Conservation (phyloP, 2,329 filamentous ascomycete genomes). For the Alternaria burnsii region DNA sequence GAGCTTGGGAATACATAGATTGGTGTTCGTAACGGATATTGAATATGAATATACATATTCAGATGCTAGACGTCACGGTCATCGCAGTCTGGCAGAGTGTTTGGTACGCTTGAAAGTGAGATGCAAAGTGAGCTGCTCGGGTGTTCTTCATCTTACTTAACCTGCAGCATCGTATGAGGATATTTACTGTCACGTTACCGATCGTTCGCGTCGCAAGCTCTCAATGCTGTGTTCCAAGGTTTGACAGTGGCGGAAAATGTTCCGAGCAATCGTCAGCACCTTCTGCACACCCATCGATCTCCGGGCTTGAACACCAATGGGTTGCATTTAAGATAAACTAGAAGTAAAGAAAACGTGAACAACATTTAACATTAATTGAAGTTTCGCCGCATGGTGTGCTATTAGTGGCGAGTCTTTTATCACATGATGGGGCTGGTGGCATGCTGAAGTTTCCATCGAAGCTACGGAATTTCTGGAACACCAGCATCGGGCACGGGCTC, state of each 20-base stretch:
- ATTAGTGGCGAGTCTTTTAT: conserved; percentile 4
- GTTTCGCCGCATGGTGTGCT: not conserved
- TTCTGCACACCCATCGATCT: not conserved
- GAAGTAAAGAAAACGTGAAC: not conserved
- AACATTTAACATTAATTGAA: not conserved
- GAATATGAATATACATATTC: not conserved
- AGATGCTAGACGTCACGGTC: not conserved
- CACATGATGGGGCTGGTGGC: conserved; percentile 13
- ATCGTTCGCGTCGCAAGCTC: not conserved
- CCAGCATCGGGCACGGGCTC: conserved; percentile 15
- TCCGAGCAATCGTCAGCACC: not conserved
- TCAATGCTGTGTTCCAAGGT: not conserved
- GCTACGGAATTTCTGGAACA: conserved; percentile 21
- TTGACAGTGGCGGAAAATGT: not conserved
- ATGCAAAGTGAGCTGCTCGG: not conserved
- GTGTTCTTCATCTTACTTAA: not conserved
- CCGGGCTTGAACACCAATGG: not conserved
- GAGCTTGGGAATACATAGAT: not conserved
- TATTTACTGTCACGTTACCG: not conserved
- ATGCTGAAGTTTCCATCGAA: conserved; percentile 15
- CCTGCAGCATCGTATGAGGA: not conserved
- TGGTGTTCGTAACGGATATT: not conserved
- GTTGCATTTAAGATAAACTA: not conserved
- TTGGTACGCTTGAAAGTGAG: not conserved
- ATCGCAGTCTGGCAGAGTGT: not conserved